Evolutionary conservation across 1,284 basidiomycete genomes (phyloP).

Genomic region (Coniferiporia sulphurascens): DNA sequence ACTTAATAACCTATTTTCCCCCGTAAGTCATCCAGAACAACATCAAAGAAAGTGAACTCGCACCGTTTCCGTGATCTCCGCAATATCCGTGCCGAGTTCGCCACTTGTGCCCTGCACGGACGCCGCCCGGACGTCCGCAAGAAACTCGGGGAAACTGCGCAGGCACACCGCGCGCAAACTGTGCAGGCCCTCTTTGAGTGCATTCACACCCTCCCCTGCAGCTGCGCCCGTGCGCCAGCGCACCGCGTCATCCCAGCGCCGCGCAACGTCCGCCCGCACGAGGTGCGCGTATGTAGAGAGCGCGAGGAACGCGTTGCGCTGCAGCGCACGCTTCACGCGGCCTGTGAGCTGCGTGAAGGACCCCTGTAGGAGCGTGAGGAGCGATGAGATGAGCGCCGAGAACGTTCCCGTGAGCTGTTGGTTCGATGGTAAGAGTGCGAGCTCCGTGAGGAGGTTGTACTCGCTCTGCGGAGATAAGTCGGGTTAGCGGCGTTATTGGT

Average conservation of each 20-base stretch:
- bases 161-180: slow-evolving; percentile 61
- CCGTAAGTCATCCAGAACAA: neutral
- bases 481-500: neutral
- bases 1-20: slow-evolving; percentile 32
- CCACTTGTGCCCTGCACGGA: slow-evolving; percentile 41
- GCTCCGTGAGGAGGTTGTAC: slow-evolving; percentile 54
- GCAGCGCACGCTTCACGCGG: slow-evolving; percentile 76
- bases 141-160: slow-evolving; percentile 74
- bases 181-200: slow-evolving; percentile 63
- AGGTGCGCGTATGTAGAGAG: slow-evolving; percentile 49
- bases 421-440: slow-evolving; percentile 51
- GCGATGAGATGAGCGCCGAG: slow-evolving; percentile 53
- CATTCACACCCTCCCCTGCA: slow-evolving; percentile 47
- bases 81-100: slow-evolving; percentile 52
- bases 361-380: slow-evolving; percentile 56
- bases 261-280: slow-evolving; percentile 32
- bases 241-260: slow-evolving; percentile 64
- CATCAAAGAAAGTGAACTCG: slow-evolving; percentile 21
- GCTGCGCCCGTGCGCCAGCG: slow-evolving; percentile 38
- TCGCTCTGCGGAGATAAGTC: slow-evolving; percentile 42
- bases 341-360: slow-evolving; percentile 58
- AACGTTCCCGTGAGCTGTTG: slow-evolving; percentile 51
- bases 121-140: slow-evolving; percentile 68
- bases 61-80: slow-evolving; percentile 60
- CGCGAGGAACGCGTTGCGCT: slow-evolving; percentile 79